Evolutionary conservation across 768 basidiomycete species (phyloP).

Genomic region (Lactifluus hygrophoroides): DNA sequence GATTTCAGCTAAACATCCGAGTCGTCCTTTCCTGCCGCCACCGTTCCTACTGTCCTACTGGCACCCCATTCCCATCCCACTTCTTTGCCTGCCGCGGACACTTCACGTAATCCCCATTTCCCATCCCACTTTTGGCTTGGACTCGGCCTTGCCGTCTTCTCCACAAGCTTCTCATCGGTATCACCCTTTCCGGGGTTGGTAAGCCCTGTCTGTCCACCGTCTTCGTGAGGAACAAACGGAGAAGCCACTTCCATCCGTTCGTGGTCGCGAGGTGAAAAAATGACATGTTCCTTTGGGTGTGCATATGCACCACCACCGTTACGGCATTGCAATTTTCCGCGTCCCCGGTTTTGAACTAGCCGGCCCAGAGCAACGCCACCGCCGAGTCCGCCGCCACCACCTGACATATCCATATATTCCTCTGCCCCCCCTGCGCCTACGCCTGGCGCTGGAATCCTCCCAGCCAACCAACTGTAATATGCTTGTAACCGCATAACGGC

Average conservation of each 20-base stretch:
- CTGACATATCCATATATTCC: conserved; percentile 18
- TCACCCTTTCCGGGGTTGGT: background rate
- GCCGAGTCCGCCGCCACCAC: conserved; percentile 9
- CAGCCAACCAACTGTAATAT: conserved; percentile 4
- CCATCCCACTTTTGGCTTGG: conserved; percentile 9
- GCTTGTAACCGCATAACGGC: conserved; percentile 8
- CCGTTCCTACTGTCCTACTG: background rate
- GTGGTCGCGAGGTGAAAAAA: conserved; percentile 13
- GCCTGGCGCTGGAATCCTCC: background rate
- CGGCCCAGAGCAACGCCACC: conserved; percentile 15
- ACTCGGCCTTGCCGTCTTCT: background rate
- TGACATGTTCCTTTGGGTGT: conserved; percentile 17
- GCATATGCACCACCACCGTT: conserved; percentile 8
- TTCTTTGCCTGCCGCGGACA: background rate
- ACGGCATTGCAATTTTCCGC: conserved; percentile 12
- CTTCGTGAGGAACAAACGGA: background rate
- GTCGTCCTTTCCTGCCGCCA: no score
- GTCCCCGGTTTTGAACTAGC: conserved; percentile 2
- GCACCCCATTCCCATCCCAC: conserved; percentile 14
- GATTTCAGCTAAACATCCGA: background rate
- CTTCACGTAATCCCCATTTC: conserved; percentile 16
- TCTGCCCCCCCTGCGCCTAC: background rate
- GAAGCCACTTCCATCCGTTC: conserved; percentile 1
- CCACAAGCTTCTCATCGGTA: background rate
- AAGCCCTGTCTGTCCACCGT: background rate